Conservation (phyloP, 1,284 basidiomycete genomes). For the Cutaneotrichosporon sp. region DNA sequence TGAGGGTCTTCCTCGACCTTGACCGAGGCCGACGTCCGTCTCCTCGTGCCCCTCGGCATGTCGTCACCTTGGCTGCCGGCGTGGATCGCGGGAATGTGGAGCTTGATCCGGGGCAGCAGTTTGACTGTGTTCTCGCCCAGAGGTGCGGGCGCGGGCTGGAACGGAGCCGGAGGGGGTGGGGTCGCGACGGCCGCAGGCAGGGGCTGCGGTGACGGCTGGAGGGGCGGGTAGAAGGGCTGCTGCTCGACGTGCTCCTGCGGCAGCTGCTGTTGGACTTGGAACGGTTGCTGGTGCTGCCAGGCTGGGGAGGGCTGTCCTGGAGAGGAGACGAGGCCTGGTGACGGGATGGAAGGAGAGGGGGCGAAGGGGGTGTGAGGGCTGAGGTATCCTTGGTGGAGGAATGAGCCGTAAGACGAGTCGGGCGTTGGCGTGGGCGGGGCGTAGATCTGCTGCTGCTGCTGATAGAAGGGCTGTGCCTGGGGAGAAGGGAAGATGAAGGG, state of each 20-base stretch:
- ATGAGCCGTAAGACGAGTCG: neutral
- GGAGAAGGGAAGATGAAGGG: neutral
- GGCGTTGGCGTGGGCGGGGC: constrained; percentile 1
- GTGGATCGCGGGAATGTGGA: constrained; percentile 10
- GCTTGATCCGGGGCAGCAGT: constrained; percentile 20
- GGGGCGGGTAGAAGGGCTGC: neutral
- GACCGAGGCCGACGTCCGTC: constrained; percentile 8
- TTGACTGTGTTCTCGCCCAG: neutral
- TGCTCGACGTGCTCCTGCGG: constrained; percentile 4
- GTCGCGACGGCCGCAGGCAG: constrained; percentile 5
- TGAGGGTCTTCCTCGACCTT: neutral
- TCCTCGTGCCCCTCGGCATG: constrained; percentile 3
- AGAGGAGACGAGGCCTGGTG: constrained; percentile 2
- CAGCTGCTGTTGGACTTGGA: constrained; percentile 8
- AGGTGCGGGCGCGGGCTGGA: neutral
- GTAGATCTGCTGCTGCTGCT: constrained; percentile 8
- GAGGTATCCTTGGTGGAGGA: neutral
- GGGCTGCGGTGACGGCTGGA: neutral
- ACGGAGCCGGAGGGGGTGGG: neutral
- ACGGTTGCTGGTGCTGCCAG: constrained; percentile 10
- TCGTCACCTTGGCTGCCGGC: neutral
- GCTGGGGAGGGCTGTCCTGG: neutral
- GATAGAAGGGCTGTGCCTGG: constrained; percentile 1
- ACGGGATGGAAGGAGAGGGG: neutral
- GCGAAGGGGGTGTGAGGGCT: constrained; percentile 4